Conservation (phyloP, 495 filamentous ascomycete genomes). For the Oleoguttula mirabilis region DNA sequence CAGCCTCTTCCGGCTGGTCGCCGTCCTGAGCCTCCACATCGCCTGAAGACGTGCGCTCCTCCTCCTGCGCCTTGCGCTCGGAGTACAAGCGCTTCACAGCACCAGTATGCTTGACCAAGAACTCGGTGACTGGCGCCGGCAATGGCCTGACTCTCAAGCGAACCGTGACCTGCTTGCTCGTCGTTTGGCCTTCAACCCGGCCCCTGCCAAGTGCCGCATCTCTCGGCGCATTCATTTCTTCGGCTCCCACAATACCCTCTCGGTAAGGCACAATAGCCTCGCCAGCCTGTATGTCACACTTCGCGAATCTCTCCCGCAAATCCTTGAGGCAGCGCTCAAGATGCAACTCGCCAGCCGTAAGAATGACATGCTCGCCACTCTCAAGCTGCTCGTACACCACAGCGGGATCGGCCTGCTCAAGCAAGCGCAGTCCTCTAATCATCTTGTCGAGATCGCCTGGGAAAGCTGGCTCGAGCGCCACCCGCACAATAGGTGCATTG, state of each 20-base stretch:
- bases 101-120: conserved; percentile 63
- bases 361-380: conserved; percentile 88
- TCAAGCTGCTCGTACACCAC: conserved; percentile 88
- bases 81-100: conserved; percentile 72
- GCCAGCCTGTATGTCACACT: conserved; percentile 88
- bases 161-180: conserved; percentile 74
- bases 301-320: conserved; percentile 81
- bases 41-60: conserved; percentile 20
- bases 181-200: conserved; percentile 57
- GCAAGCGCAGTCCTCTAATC: conserved; percentile 73
- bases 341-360: conserved; percentile 90
- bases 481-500: conserved; percentile 70
- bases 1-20: conserved; percentile 28
- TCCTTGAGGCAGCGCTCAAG: conserved; percentile 91
- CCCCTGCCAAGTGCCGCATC: conserved; percentile 84
- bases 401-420: conserved; percentile 92
- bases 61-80: conserved; percentile 41
- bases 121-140: conserved; percentile 68
- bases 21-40: conserved; percentile 1
- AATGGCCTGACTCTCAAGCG: conserved; percentile 70
- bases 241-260: conserved; percentile 73
- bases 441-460: conserved; percentile 85
- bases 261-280: conserved; percentile 92
- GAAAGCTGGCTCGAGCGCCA: conserved; percentile 81
- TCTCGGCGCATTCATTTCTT: conserved; percentile 82